phyloP scores from a whole-genome alignment of 805 yeast genomes.

The Cyberlindnera euphorbiiphila region DNA sequence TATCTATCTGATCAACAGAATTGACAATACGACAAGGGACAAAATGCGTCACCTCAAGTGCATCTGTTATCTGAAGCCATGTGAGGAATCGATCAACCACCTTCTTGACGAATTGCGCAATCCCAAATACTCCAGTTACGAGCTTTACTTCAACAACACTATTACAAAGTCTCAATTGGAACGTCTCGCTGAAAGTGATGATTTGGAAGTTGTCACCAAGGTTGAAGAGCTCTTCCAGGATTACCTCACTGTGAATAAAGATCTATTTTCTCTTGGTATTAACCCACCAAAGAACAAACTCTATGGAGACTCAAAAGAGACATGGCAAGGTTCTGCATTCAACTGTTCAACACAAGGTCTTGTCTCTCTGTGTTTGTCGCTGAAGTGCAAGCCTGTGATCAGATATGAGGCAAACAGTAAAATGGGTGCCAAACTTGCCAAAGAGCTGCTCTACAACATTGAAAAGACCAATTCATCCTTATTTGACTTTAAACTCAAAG shows the following conservation, averaged over 20 bases:
- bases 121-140: conserved; percentile 80
- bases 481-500: conserved; percentile 63
- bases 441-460: conserved; percentile 56
- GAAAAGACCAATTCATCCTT: conserved; percentile 51
- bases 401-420: conserved; percentile 71
- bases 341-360: conserved; percentile 41
- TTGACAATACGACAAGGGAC: conserved; percentile 59
- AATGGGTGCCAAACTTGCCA: conserved; percentile 63
- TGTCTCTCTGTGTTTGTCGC: conserved; percentile 58
- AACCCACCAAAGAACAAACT: conserved; percentile 29
- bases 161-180: conserved; percentile 78
- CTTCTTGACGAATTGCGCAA: conserved; percentile 63
- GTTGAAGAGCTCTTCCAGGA: conserved; percentile 87
- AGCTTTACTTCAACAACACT: conserved; percentile 72
- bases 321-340: conserved; percentile 46
- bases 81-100: conserved; percentile 53
- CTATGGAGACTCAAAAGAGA: conserved; percentile 35
- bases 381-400: conserved; percentile 74
- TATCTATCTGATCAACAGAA: conserved; percentile 73
- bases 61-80: conserved; percentile 73
- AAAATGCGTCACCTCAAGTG: conserved; percentile 78
- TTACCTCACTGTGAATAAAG: conserved; percentile 67
- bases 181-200: conserved; percentile 85
- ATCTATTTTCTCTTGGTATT: conserved; percentile 47
- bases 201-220: conserved; percentile 68